Evolutionary conservation across 768 basidiomycete genomes (phyloP).

Genomic region (Pulveroboletus ravenelii): DNA sequence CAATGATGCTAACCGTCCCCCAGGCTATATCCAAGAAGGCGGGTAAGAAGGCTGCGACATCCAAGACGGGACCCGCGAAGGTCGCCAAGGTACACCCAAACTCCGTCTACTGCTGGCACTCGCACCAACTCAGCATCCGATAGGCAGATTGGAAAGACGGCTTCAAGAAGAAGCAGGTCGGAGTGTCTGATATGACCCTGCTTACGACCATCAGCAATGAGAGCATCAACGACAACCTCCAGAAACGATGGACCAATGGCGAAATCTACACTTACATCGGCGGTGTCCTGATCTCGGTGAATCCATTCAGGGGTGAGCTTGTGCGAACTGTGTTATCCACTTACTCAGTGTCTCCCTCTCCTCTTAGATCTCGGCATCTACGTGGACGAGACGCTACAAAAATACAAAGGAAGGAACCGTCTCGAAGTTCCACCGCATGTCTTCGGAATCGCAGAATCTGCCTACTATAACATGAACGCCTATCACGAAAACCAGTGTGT

Average conservation of each 20-base stretch:
- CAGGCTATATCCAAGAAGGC: conserved; percentile 90
- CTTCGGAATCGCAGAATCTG: conserved; percentile 92
- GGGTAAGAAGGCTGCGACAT: conserved; percentile 70
- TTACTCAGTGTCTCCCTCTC: conserved; percentile 7
- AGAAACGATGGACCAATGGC: conserved; percentile 90
- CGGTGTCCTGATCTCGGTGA: conserved; percentile 97
- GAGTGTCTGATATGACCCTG: conserved; percentile 98
- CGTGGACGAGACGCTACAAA: conserved; percentile 78
- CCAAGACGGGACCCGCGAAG: conserved; percentile 56
- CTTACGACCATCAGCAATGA: conserved; percentile 97
- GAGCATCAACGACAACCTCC: conserved; percentile 93
- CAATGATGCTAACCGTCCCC: conserved; percentile 1
- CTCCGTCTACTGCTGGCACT: neutral
- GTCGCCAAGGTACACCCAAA: conserved; percentile 66
- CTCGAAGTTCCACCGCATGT: conserved; percentile 98
- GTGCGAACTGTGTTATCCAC: conserved; percentile 3
- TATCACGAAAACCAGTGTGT: conserved; percentile 99
- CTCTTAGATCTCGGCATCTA: conserved; percentile 91
- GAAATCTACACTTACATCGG: conserved; percentile 99
- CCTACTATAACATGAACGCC: conserved; percentile 99
- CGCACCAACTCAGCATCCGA: conserved; percentile 7
- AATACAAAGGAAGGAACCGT: conserved; percentile 94
- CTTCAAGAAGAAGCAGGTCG: conserved; percentile 99
- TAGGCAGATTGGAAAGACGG: conserved; percentile 99
- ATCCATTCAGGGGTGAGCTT: conserved; percentile 82